phyloP scores from a whole-genome alignment of 352 stramenopile species.

The Blastocystis sp. region DNA sequence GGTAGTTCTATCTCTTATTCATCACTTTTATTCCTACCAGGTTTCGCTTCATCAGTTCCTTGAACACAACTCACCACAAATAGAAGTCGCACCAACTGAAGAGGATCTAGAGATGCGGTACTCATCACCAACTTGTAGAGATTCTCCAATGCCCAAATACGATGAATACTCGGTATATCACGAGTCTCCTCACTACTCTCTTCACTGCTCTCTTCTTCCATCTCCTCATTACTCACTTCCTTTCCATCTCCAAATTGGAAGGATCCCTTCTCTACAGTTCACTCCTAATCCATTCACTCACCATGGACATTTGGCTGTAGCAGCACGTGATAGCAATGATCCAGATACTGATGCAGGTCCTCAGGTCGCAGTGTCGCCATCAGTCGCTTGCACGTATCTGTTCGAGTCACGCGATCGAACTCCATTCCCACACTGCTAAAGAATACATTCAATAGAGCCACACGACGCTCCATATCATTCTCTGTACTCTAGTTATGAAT shows the following conservation, averaged over 20 bases:
- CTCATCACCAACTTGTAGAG: slow-evolving; percentile 14
- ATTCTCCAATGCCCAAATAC: slow-evolving; percentile 2
- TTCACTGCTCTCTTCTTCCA: neutral
- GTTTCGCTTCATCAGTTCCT: neutral
- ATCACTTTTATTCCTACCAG: neutral
- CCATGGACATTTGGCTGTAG: neutral
- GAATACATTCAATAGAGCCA: slow-evolving; percentile 5
- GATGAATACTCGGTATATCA: neutral
- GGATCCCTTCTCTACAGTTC: neutral
- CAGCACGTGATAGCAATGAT: slow-evolving; percentile 14
- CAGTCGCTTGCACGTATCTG: slow-evolving; percentile 4
- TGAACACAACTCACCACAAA: neutral
- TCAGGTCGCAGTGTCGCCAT: neutral
- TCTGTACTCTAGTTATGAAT: slow-evolving; percentile 14
- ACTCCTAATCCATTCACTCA: neutral
- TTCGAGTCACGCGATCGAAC: neutral
- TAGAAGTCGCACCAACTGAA: neutral
- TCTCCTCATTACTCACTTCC: neutral
- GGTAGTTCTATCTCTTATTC: neutral
- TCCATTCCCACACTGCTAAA: slow-evolving; percentile 5
- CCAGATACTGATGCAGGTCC: neutral
- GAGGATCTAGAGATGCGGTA: neutral
- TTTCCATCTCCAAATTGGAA: neutral
- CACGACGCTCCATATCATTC: neutral
- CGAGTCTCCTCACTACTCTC: neutral